phyloP scores from a whole-genome alignment of 2,329 filamentous ascomycete species.

The Fusarium sp. region DNA sequence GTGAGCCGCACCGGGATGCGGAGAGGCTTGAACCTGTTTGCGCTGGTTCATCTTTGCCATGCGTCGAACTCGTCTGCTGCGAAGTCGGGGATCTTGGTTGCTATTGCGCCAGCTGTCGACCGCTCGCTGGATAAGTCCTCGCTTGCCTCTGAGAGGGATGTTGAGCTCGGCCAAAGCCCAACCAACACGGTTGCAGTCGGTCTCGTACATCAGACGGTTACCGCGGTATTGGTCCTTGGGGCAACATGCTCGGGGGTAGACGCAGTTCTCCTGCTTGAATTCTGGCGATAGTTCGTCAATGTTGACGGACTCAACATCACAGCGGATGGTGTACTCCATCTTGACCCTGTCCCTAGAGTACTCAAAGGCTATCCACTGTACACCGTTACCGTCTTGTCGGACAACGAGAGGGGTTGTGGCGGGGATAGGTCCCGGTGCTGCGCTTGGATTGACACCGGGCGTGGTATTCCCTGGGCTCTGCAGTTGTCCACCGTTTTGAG shows the following conservation, averaged over 20 bases:
- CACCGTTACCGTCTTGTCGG: constrained; percentile 92
- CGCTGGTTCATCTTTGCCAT: constrained; percentile 96
- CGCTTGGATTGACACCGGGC: constrained; percentile 81
- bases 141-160: constrained; percentile 88
- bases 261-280: constrained; percentile 98
- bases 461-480: constrained; percentile 52
- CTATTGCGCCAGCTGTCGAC: constrained; percentile 99
- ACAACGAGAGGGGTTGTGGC: constrained; percentile 96
- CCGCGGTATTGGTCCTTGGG: constrained; percentile 96
- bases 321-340: constrained; percentile 99
- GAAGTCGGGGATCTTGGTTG: constrained; percentile 92
- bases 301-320: constrained; percentile 96
- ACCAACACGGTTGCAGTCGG: constrained; percentile 99
- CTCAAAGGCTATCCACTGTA: constrained; percentile 99
- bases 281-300: constrained; percentile 85
- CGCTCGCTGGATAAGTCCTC: constrained; percentile 93
- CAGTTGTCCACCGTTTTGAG: constrained; percentile 52
- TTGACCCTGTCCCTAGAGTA: constrained; percentile 97
- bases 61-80: constrained; percentile 89
- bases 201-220: constrained; percentile 95
- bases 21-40: constrained; percentile 72
- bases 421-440: constrained; percentile 94
- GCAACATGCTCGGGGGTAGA: constrained; percentile 95
- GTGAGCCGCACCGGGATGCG: constrained; percentile 67
- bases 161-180: constrained; percentile 97